Evolutionary conservation across 345 rosid genomes (phyloP).

Genomic region (Mercurialis annua): DNA sequence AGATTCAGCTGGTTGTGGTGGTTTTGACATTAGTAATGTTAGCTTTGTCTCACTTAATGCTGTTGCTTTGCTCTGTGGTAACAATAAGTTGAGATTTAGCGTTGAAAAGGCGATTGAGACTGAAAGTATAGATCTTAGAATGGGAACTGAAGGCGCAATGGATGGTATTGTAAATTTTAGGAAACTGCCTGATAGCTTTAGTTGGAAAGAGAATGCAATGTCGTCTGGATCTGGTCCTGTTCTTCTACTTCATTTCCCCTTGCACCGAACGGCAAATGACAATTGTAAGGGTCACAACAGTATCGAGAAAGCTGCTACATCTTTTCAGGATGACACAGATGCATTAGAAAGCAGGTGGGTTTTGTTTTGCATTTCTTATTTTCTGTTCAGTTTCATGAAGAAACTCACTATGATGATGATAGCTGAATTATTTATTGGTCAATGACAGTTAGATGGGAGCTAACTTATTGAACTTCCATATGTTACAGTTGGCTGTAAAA

Average conservation of each 20-base stretch:
- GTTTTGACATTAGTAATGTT: constrained; percentile 53
- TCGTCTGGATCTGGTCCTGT: constrained; percentile 52
- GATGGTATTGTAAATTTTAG: constrained; percentile 15
- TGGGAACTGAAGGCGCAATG: constrained; percentile 20
- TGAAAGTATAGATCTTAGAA: constrained; percentile 38
- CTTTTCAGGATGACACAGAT: constrained; percentile 6
- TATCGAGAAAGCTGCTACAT: constrained; percentile 17
- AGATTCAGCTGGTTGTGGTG: constrained; percentile 56
- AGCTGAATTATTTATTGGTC: background rate
- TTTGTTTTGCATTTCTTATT: constrained; percentile 2
- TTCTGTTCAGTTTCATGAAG: background rate
- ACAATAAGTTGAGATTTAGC: constrained; percentile 38
- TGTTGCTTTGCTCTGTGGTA: constrained; percentile 53
- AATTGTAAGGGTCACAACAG: constrained; percentile 8
- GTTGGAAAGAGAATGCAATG: constrained; percentile 41
- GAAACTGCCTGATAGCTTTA: constrained; percentile 16
- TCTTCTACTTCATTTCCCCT: constrained; percentile 57
- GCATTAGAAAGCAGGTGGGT: constrained; percentile 22
- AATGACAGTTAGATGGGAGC: background rate
- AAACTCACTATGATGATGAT: background rate
- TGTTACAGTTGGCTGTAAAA: background rate
- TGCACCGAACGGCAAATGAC: constrained; percentile 26
- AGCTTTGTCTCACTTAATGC: constrained; percentile 60
- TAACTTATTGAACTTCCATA: background rate
- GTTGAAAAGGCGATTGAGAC: constrained; percentile 55